Base-by-base conservation (phyloP, 176 grass and related monocot species). In the Typha latifolia region DNA sequence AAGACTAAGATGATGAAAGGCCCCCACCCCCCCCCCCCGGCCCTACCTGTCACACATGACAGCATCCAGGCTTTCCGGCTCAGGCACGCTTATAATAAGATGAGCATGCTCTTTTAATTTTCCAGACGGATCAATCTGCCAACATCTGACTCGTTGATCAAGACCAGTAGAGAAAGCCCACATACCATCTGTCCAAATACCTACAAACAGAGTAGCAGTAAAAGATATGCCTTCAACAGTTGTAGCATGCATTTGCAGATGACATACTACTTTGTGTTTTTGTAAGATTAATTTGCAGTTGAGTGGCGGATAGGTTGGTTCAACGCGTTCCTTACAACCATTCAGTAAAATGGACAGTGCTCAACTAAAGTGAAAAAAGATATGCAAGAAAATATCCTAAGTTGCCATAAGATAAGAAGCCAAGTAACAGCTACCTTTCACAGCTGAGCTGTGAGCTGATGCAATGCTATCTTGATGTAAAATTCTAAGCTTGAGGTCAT, bases 141-240 rank as follows among this genome's bases (percentile, higher is more conserved):
- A 97, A 47, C 85, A 89, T 70, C 81, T 86, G 63, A 93, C 71
- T 84, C 89, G 87, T 74, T 97, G 89, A 71, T 93, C 94, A 71
- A 97, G 89, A 24, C 94, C 94, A 55, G 78, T 82, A 9, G 89
- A 92, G 78, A 93, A 90, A 51, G 80, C 78, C 94, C 94, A 97
- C 10, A 22, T 34, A 34, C 94, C 85, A 37, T 97, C 94, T 2
- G 89, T 93, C 94, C 86, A 93, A 63, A 87, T 84, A 68, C 85
- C 93, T 96, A 37, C 3, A 43, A 1, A 80, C 48, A 32, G 24
- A n/a, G 66, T 55, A 23, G 43, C 55, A 61, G 12, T 47, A 68
- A 23, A 20, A 32, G 51, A 10, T 51, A 49, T 26, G 12, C 1
- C 1, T 29, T 29, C 27, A 29, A 26, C 24, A 26, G 24, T 26